Evolutionary conservation across 306 rosid genomes (phyloP), one percentile per base, ranked within the genome.

Genomic region (Mimosa bimucronata): DNA sequence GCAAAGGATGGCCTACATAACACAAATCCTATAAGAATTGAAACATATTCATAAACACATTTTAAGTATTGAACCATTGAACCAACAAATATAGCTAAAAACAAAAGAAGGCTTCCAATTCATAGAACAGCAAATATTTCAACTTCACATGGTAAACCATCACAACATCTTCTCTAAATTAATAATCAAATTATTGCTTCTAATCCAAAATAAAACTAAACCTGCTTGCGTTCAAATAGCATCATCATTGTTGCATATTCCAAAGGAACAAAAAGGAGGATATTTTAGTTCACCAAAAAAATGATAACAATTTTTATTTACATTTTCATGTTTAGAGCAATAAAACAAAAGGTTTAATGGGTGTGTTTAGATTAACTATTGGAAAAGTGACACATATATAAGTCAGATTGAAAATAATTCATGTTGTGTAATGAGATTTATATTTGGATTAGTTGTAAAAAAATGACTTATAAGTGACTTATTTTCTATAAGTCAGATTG

Each of bases 101-200:
- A 26, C 44, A 13, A 66, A 41, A 78, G 45, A 41, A 40, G 38
- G 69, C 48, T 26, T 69, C 70, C 30, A 77, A 37, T 67, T 38
- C 26, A 42, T 38, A 52, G 55, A 77, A n/a, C 40, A 31, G 11
- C 28, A 38, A 48, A 12, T 50, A 25, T 40, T 75, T 53, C 57
- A 38, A 67, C 18, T 37, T 37, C 48, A 66, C 15, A 66, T 0
- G 5, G 42, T 64, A 31, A 1, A 31, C 7, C 29, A 18, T 64
- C 42, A 34, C 38, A 34, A 64, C 41, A 66, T 10, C 44, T 30
- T 6, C 25, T 30, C 71, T 9, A 31, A 66, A 62, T 5, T 19
- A 34, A 18, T 25, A 66, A 67, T 38, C 19, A 38, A 67, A 38
- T 67, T 21, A 67, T 38, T 10, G 9, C 6, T 6, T n/a, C 30